Percentiles rank a stretch among this genome's conserved stretches.
Conservation (phyloP, 345 rosid genomes). For the Eucalyptus camaldulensis region DNA sequence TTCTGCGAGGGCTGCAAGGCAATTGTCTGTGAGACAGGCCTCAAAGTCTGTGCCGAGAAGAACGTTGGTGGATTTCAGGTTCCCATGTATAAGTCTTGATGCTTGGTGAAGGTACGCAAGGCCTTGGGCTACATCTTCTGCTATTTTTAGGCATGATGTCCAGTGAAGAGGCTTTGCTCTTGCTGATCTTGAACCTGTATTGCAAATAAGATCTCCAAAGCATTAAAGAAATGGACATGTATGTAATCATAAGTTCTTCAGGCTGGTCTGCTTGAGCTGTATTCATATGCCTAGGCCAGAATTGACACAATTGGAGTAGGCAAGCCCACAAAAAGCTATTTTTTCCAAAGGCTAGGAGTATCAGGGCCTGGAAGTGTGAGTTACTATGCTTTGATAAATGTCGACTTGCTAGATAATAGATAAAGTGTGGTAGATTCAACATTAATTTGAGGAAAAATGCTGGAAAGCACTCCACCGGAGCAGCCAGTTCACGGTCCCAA, state of each 20-base stretch:
- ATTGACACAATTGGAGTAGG: not conserved
- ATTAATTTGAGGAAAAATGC: not conserved
- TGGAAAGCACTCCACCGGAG: not conserved
- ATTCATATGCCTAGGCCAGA: not conserved
- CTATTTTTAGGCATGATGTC: constrained; percentile 95
- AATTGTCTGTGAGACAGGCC: constrained; percentile 82
- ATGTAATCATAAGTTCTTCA: not conserved
- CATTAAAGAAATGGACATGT: not conserved
- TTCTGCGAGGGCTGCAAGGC: constrained; percentile 60
- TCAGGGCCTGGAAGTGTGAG: not conserved
- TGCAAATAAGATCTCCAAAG: not conserved
- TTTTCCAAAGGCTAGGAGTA: not conserved
- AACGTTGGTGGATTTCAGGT: constrained; percentile 76
- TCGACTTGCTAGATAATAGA: not conserved
- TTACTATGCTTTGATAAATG: not conserved
- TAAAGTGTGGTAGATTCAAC: not conserved
- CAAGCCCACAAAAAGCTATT: not conserved
- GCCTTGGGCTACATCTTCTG: constrained; percentile 93
- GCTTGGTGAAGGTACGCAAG: constrained; percentile 85
- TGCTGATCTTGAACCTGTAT: constrained; percentile 71
- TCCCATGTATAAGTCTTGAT: constrained; percentile 72
- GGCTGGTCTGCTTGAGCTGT: not conserved
- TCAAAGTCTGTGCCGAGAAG: constrained; percentile 90
- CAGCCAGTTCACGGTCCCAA: not conserved
- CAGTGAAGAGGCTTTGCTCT: constrained; percentile 91